Percentiles rank a stretch among this genome's conserved stretches.
phyloP scores from a whole-genome alignment of 2,329 filamentous ascomycete genomes.

The Fusarium sp. region DNA sequence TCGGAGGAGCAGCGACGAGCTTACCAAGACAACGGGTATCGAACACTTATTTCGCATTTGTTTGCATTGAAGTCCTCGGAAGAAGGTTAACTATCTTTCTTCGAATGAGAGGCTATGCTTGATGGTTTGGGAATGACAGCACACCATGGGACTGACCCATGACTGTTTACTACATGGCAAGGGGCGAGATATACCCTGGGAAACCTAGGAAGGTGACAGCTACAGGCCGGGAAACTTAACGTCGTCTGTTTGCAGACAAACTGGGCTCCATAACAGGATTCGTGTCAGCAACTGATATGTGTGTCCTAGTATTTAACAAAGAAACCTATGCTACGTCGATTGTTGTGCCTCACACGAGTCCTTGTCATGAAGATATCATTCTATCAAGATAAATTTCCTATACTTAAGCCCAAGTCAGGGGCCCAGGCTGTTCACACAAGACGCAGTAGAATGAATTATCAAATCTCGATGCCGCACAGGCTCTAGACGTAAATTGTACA shows the following conservation, averaged over 20 bases:
- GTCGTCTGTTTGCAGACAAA: neutral
- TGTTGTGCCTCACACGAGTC: neutral
- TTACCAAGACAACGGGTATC: conserved; percentile 43
- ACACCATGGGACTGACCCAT: neutral
- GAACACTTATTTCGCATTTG: conserved; percentile 45
- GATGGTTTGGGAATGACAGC: neutral
- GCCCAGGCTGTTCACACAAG: neutral
- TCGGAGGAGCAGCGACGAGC: conserved; percentile 44
- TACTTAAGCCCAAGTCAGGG: neutral
- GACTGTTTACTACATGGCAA: neutral
- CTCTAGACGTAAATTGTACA: conserved; percentile 33
- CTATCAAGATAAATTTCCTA: neutral
- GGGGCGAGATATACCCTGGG: neutral
- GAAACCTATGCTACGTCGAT: neutral
- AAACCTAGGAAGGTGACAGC: neutral
- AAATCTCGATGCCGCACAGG: conserved; percentile 4
- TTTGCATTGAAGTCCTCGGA: conserved; percentile 34
- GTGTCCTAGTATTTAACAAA: neutral
- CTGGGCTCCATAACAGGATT: neutral
- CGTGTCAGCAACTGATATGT: neutral
- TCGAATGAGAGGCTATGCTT: neutral
- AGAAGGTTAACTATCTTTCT: conserved; percentile 28
- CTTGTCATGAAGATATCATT: neutral
- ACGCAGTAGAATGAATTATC: neutral
- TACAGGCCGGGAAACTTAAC: neutral